Percentiles rank a stretch among this genome's conserved stretches.
Conservation (phyloP, 2,329 filamentous ascomycete species). For the Xylogone sp. region DNA sequence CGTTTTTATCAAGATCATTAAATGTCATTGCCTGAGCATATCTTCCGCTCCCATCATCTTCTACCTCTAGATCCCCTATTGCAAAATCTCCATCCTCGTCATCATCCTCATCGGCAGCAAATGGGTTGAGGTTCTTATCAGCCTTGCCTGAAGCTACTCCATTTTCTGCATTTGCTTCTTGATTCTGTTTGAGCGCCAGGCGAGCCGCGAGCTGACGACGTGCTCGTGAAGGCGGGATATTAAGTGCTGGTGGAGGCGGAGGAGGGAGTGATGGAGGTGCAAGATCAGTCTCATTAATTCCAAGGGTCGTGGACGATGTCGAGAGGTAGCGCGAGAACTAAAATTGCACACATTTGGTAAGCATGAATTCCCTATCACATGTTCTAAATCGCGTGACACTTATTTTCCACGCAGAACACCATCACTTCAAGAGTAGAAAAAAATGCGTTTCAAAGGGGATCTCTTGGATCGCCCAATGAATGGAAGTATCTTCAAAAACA, state of each 20-base stretch:
- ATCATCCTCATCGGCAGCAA: conserved; percentile 27
- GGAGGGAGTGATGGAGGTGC: conserved; percentile 58
- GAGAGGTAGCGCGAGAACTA: conserved; percentile 32
- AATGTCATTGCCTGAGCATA: background rate
- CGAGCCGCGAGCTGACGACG: conserved; percentile 87
- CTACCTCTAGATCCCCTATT: conserved; percentile 24
- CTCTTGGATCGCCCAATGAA: background rate
- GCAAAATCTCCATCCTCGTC: conserved; percentile 21
- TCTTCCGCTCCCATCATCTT: conserved; percentile 20
- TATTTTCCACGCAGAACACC: conserved; percentile 51
- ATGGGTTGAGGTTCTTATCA: conserved; percentile 24
- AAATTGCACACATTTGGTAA: conserved; percentile 7
- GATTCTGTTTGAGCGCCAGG: conserved; percentile 63
- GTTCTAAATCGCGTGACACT: background rate
- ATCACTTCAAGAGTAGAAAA: conserved; percentile 1
- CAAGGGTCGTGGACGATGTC: conserved; percentile 26
- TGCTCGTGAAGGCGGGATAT: conserved; percentile 81
- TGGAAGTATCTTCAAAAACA: background rate
- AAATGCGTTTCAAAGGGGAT: background rate
- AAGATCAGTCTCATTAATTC: conserved; percentile 30
- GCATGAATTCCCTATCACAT: conserved; percentile 42
- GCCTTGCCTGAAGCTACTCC: conserved; percentile 15
- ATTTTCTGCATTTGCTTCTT: conserved; percentile 16
- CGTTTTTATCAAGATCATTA: background rate
- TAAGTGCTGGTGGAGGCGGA: conserved; percentile 73